Evolutionary conservation across 2,329 filamentous ascomycete species (phyloP), one percentile per base, ranked within the genome.

Genomic region (Ophiostoma pallidulum): DNA sequence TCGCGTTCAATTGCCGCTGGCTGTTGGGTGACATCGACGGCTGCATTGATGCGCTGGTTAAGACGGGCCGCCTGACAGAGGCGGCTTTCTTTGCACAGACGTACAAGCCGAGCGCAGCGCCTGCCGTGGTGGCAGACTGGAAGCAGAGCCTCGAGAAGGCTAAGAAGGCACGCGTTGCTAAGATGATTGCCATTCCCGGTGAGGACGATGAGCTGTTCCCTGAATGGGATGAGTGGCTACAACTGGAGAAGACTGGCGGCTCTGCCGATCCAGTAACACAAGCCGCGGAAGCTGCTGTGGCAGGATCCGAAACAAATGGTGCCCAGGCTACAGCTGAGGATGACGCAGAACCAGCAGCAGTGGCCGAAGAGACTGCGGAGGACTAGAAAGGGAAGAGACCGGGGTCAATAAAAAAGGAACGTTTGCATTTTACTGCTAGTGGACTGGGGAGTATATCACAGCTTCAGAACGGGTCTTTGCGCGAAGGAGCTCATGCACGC

Each of bases 81-180:
- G 86, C 92, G 0, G 89, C 89, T 0, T 73, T 98, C 24, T 94
- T 97, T 63, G 80, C 88, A 4, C 91, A 97, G 67, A 98, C 91
- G 3, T 98, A 97, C 68, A 92, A 90, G 70, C 92, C 92, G 1
- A 90, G 84, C 53, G 65, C 82, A 24, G 78, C 87, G 13, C 68
- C 74, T 1, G 75, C 72, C 2, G 73, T 89, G 1, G 88, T 86
- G 5, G 72, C 73, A 51, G 68, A 78, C 52, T 98, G 91, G 92
- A 96, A 95, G 68, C 75, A 81, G 51, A 78, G 71, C 28, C 66
- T 98, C 41, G 90, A 96, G 64, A 86, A 87, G 67, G 75, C 74
- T 45, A 91, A 91, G 64, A 95, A 94, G 72, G 77, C 75, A 10
- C 87, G 92, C 56, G 84, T 97, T 4, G 80, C 85, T 10, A 84